Conservation (phyloP, 2,329 filamentous ascomycete species). For the Epichloe scottii region DNA sequence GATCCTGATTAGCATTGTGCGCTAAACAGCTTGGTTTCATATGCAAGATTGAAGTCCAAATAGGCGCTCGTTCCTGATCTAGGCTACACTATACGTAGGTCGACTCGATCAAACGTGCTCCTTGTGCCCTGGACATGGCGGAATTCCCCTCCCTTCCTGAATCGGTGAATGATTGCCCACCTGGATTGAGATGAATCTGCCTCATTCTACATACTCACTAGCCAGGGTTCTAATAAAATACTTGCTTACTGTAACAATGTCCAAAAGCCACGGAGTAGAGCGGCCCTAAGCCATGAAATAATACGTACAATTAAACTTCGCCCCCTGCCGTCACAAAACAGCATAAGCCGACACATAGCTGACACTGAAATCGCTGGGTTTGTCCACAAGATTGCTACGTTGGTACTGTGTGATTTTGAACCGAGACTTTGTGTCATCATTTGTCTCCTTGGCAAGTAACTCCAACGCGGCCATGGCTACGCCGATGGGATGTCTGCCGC, state of each 20-base stretch:
- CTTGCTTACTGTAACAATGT: too few species aligned
- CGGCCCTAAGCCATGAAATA: too few species aligned
- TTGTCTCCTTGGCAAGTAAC: conserved; percentile 32
- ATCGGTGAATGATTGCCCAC: background rate
- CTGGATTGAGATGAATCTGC: too few species aligned
- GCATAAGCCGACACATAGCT: conserved; percentile 94
- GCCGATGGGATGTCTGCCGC: conserved; percentile 88
- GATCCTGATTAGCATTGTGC: background rate
- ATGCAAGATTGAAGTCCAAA: conserved; percentile 1
- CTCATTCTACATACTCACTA: too few species aligned
- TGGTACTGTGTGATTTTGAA: conserved; percentile 83
- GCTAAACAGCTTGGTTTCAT: conserved; percentile 4
- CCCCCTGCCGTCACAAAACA: conserved; percentile 36
- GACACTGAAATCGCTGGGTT: conserved; percentile 66
- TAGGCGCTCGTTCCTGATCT: background rate
- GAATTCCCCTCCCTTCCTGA: background rate
- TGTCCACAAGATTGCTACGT: conserved; percentile 62
- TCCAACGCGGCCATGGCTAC: conserved; percentile 85
- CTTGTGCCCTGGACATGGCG: background rate
- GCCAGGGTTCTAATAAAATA: too few species aligned
- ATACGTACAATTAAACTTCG: background rate
- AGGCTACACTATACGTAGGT: background rate
- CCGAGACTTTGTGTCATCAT: conserved; percentile 30
- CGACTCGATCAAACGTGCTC: background rate
- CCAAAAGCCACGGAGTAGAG: too few species aligned